Base-by-base conservation (phyloP, 495 filamentous ascomycete genomes). In the Paragyromitra xinjiangensis region DNA sequence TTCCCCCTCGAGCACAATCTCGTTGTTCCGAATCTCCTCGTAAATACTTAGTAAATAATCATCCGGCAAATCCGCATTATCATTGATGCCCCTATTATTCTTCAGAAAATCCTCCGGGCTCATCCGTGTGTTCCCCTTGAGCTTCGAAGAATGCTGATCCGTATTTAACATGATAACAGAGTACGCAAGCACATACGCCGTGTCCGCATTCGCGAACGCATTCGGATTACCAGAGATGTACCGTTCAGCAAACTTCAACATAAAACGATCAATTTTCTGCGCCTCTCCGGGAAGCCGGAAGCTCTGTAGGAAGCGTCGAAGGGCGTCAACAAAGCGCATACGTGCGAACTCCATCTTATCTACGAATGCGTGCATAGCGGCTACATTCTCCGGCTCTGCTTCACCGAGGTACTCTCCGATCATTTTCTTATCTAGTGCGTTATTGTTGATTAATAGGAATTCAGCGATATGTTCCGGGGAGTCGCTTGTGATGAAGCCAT, bases 231-330 rank as follows among this genome's bases (percentile, higher is more conserved):
- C 94, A 48, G 90, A 92, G 45, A 94, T 91, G 82, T 99, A 99
- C 34, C 94, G 90, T 81, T 98, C 93, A 51, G 95, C 96, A 84
- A 98, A 99, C 83, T 99, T 99, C 64, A 98, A 87, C 95, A 99
- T 98, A 84, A 98, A 97, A 45, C 95, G 92, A 89, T 99, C 95
- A 77, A 99, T 99, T 86, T 99, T 99, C 83, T 99, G 95, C 0
- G 94, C 94, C 83, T 99, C 95, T 56, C 95, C 95, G 0, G 95
- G 95, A 11, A 99, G 85, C 40, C 95, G 92, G 86, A 99, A 99
- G 59, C 93, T 91, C 84, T 99, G 95, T 14, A 99, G 86, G 81
- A 98, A 99, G 64, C 92, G 89, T 34, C 95, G 89, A 12, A 99
- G 85, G 24, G 95, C 90, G 84, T 97, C 95, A 12, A 97, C 94